Evolutionary conservation across 148 eudicot species (phyloP).

Genomic region (Camellia sinensis): DNA sequence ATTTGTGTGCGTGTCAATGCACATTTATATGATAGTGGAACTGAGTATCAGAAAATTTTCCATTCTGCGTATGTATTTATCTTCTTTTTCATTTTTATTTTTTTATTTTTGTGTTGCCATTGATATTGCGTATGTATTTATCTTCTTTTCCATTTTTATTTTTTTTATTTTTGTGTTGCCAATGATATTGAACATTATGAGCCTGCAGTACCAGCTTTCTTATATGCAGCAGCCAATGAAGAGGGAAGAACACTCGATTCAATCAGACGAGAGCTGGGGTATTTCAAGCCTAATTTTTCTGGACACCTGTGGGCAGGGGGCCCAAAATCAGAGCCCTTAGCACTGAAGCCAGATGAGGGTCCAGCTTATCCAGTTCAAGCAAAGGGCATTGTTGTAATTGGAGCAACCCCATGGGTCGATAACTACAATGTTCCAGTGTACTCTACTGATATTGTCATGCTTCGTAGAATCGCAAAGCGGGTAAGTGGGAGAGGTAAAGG

Average conservation of each 20-base stretch:
- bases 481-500: conserved; percentile 81
- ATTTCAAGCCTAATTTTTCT: conserved; percentile 63
- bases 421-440: conserved; percentile 80
- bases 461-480: conserved; percentile 60
- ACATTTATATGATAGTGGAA: not conserved
- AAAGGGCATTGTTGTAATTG: conserved; percentile 63
- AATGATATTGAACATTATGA: conserved; percentile 14
- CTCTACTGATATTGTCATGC: conserved; percentile 50
- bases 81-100: no score
- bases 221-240: conserved; percentile 78
- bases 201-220: conserved; percentile 72
- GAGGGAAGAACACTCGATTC: conserved; percentile 63
- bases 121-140: not conserved
- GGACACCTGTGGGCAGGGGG: conserved; percentile 78
- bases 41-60: not conserved
- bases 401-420: conserved; percentile 85
- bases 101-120: conserved; percentile 5
- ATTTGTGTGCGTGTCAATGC: not conserved
- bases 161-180: not conserved
- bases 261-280: conserved; percentile 78
- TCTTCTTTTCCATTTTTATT: not conserved
- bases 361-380: conserved; percentile 43
- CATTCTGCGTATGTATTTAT: no score
- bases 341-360: conserved; percentile 65
- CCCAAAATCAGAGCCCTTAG: conserved; percentile 36